Base-by-base conservation (phyloP, 176 grass and related monocot genomes). In the Bolboschoenus planiculmis region DNA sequence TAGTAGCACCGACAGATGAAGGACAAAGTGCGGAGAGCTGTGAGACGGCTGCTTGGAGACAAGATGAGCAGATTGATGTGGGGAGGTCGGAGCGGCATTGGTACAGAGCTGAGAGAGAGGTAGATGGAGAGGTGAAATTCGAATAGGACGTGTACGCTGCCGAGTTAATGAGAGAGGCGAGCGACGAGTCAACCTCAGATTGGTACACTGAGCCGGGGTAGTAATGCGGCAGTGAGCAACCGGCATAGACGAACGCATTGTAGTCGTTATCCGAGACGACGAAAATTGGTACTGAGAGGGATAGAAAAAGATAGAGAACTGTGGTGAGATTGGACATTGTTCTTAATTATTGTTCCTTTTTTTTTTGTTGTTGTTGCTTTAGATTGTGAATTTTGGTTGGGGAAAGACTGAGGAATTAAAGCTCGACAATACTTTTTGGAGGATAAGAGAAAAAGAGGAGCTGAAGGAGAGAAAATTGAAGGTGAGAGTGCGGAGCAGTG, bases 31-130 rank as follows among this genome's bases (percentile, higher is more conserved):
- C 70, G 2, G 88, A 59, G 60, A 97, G 83, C 72, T 94, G 88
- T 37, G 88, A 67, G 15, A 83, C 81, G 6, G 95, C 88, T 0
- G 88, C 60, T 40, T 39, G 88, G 3, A 94, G 83, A 79, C 95
- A 94, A 20, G 23, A 60, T 72, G 79, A 83, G 83, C 95, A 97
- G 63, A 89, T 76, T 10, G 92, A 86, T 1, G 84, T 0, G 4
- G 90, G 85, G 61, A 97, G 87, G 81, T 97, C 88, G 15, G 86
- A 89, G 58, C 95, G 95, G 87, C 95, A 97, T 92, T 97, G 95
- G 85, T 92, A 91, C 81, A 97, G 56, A 11, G 72, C 90, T 0
- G 50, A 76, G 5, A 92, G 68, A 29, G 76, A 66, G 0, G 61
- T 57, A 6, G 88, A 60, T 2, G 85, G 88, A 56, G 87, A 85